Percentiles rank a stretch among this genome's conserved stretches.
Evolutionary conservation across 371 early-diverging fungal species (phyloP).

Genomic region (Fennellomyces sp.): DNA sequence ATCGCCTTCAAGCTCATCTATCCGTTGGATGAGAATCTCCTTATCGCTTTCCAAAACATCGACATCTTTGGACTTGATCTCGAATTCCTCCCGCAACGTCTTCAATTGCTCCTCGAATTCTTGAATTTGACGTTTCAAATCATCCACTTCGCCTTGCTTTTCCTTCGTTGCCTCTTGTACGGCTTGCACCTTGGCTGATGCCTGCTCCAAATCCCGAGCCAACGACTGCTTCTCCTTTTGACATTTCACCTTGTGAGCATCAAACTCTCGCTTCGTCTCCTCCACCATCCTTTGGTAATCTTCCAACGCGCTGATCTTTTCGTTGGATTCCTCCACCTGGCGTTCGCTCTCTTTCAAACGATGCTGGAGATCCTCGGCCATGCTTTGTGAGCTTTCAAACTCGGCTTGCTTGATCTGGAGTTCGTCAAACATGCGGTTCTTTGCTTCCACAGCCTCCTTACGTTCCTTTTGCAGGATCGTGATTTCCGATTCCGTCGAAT

Average conservation of each 20-base stretch:
- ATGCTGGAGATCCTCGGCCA: conserved; percentile 60
- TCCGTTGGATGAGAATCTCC: conserved; percentile 24
- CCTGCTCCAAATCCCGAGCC: conserved; percentile 20
- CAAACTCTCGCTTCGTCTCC: conserved; percentile 25
- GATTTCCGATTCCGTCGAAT: conserved; percentile 40
- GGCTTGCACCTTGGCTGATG: conserved; percentile 2
- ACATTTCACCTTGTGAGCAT: conserved; percentile 35
- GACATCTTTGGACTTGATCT: conserved; percentile 26
- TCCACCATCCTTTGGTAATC: conserved; percentile 36
- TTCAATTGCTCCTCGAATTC: conserved; percentile 25
- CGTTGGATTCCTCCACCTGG: conserved; percentile 53
- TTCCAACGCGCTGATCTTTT: conserved; percentile 53
- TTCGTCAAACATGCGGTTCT: conserved; percentile 63
- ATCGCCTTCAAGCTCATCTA: conserved; percentile 37
- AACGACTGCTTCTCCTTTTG: conserved; percentile 27
- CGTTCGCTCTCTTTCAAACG: conserved; percentile 54
- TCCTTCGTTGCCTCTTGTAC: not conserved
- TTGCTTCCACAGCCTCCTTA: conserved; percentile 55
- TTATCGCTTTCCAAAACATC: conserved; percentile 36
- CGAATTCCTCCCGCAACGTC: conserved; percentile 29
- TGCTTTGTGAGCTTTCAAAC: conserved; percentile 68
- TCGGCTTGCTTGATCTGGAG: conserved; percentile 71
- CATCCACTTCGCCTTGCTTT: not conserved
- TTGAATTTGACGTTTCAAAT: conserved; percentile 30
- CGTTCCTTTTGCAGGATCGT: conserved; percentile 39